Percentiles rank a stretch among this genome's conserved stretches.
These are phyloP conservation scores for Fusarium floridanum DNA, from an alignment of 2,329 filamentous ascomycete genomes.

Conservation along the genomic window DNA sequence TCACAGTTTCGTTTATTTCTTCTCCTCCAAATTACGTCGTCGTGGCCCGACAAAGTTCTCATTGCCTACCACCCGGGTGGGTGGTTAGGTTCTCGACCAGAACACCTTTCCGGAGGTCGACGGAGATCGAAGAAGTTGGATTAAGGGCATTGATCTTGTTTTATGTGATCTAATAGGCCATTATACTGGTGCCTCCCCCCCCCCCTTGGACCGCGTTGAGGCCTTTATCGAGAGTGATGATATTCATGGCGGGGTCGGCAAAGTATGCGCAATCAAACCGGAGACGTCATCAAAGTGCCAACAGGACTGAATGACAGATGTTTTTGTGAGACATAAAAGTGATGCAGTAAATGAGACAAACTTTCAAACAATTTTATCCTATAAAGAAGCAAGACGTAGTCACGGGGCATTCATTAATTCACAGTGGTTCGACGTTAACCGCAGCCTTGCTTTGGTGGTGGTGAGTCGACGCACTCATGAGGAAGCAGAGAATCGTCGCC, in stretches of 20 bases:
- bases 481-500: not conserved
- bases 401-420: too few species aligned
- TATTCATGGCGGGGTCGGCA: constrained; percentile 17
- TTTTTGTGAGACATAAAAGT: constrained; percentile 17
- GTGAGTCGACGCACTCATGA: not conserved
- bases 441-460: not conserved
- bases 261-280: constrained; percentile 16
- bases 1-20: too few species aligned
- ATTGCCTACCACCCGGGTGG: too few species aligned
- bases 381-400: too few species aligned
- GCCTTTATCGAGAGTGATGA: not conserved
- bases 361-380: not conserved
- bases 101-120: not conserved
- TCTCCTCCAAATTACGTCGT: too few species aligned
- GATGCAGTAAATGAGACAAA: not conserved
- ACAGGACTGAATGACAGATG: not conserved
- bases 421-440: not conserved
- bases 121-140: not conserved
- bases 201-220: too few species aligned
- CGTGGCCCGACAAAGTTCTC: too few species aligned
- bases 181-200: too few species aligned
- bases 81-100: not conserved
- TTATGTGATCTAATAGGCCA: not conserved
- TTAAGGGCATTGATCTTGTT: not conserved
- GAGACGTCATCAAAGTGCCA: constrained; percentile 29